Evolutionary conservation across 768 basidiomycete species (phyloP).

Genomic region (Suillus cothurnatus): DNA sequence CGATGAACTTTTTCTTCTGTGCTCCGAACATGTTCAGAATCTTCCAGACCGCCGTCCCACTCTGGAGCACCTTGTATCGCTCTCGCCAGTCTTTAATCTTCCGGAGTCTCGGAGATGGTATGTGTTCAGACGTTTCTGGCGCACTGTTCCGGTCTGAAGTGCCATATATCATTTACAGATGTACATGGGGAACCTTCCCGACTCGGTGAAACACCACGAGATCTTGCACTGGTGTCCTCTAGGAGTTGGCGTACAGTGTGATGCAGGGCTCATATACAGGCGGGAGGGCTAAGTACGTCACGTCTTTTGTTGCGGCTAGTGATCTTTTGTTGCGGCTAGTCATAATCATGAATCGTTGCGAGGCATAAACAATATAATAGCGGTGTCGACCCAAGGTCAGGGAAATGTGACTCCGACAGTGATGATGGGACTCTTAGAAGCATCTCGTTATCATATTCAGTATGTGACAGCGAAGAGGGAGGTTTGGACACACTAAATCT

Average conservation of each 20-base stretch:
- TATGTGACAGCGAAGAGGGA: no score
- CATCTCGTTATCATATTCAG: no score
- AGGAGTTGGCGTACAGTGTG: conserved; percentile 4
- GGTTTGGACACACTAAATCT: no score
- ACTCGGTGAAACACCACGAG: background rate
- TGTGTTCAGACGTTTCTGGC: no score
- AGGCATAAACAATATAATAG: no score
- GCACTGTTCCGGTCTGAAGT: no score
- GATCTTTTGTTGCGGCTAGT: background rate
- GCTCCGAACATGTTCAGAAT: background rate
- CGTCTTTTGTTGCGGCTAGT: background rate
- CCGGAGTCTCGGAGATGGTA: background rate
- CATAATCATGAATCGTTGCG: background rate
- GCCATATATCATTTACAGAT: no score
- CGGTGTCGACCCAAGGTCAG: background rate
- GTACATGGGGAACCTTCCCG: background rate
- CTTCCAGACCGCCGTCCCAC: conserved; percentile 4
- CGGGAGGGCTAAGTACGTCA: background rate
- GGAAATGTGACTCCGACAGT: no score
- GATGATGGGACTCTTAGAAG: no score
- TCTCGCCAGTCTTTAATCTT: background rate
- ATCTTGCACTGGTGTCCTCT: conserved; percentile 2
- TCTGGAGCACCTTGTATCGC: background rate
- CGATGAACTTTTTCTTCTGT: no score
- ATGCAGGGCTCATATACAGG: background rate